These are phyloP conservation scores for Neurospora tetrasperma DNA, from an alignment of 495 filamentous ascomycete species.

Conservation along the genomic window DNA sequence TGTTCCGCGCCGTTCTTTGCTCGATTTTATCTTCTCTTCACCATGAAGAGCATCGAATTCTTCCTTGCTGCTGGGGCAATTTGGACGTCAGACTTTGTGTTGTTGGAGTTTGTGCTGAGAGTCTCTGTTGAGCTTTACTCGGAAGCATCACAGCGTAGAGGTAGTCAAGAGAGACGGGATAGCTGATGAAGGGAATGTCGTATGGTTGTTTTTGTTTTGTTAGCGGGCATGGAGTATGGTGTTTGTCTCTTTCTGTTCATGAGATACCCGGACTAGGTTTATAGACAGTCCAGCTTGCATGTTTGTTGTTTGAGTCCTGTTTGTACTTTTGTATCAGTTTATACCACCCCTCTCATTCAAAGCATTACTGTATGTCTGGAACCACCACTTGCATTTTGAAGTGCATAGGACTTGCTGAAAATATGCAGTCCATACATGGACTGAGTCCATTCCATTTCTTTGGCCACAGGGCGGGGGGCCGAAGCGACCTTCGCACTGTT, in stretches of 20 bases:
- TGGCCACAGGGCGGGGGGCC: too few species aligned
- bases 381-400: too few species aligned
- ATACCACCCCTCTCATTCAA: neutral
- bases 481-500: too few species aligned
- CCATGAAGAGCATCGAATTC: neutral
- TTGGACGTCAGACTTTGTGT: neutral
- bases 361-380: too few species aligned
- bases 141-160: neutral
- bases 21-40: neutral
- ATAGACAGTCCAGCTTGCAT: neutral
- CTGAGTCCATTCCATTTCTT: too few species aligned
- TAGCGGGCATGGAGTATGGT: neutral
- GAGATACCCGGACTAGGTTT: neutral
- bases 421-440: too few species aligned
- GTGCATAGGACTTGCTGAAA: too few species aligned
- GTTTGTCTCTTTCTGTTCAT: neutral
- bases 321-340: neutral
- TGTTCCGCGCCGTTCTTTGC: neutral
- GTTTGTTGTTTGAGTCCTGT: neutral
- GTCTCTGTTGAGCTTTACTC: neutral
- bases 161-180: neutral
- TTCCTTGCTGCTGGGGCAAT: neutral
- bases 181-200: neutral
- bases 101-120: neutral
- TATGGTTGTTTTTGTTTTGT: neutral